Percentiles rank a stretch among this genome's conserved stretches.
These are phyloP conservation scores for Cladorrhinum sp. DNA, from an alignment of 2,329 filamentous ascomycete species.

Conservation along the genomic window DNA sequence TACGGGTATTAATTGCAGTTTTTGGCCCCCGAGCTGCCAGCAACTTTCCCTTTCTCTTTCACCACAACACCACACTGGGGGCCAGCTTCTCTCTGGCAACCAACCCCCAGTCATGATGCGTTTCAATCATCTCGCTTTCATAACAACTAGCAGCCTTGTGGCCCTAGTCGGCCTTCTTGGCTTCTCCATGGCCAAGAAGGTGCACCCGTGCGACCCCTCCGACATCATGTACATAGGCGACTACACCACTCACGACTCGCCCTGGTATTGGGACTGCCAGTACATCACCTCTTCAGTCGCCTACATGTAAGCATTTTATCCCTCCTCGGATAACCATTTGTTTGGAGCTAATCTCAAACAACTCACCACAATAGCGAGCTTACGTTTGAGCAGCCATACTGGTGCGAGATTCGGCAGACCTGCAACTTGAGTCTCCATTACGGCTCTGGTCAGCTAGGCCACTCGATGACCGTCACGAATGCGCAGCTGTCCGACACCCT, in stretches of 20 bases:
- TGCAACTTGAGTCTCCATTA: background rate
- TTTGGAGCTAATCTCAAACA: too few relatives aligned
- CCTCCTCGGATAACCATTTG: too few relatives aligned
- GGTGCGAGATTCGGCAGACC: background rate
- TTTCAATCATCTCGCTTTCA: too few relatives aligned
- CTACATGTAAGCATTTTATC: background rate
- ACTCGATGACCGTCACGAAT: background rate
- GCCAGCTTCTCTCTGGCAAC: too few relatives aligned
- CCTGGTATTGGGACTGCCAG: background rate
- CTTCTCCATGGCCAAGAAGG: background rate
- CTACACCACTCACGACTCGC: background rate
- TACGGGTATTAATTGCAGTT: too few relatives aligned
- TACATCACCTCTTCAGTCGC: background rate
- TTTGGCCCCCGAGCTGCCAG: too few relatives aligned
- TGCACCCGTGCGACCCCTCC: background rate
- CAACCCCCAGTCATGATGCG: too few relatives aligned
- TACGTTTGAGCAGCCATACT: too few relatives aligned
- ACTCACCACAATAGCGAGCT: too few relatives aligned
- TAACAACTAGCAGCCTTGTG: too few relatives aligned
- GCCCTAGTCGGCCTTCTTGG: background rate
- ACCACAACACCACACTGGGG: too few relatives aligned
- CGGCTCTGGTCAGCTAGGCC: background rate
- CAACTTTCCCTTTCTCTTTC: too few relatives aligned
- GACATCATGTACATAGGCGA: background rate
- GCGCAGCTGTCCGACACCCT: background rate